Conservation (phyloP, 306 rosid genomes). For the Acacia melanoxylon region DNA sequence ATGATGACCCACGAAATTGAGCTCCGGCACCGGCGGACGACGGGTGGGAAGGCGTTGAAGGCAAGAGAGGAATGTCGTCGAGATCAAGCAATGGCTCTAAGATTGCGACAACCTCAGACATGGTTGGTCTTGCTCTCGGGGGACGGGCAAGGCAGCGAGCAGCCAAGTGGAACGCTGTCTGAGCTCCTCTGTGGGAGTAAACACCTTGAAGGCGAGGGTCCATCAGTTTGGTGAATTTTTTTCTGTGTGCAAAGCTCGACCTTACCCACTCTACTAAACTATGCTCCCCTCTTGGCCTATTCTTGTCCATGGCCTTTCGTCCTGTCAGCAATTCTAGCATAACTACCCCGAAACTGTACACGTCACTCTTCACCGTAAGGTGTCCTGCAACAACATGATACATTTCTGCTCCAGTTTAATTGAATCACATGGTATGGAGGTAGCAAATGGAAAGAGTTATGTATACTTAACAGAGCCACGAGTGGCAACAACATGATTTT, state of each 20-base stretch:
- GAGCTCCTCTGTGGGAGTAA: conserved; percentile 46
- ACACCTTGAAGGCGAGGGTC: conserved; percentile 58
- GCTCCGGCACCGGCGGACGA: conserved; percentile 18
- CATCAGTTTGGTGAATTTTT: conserved; percentile 32
- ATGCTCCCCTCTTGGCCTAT: conserved; percentile 27
- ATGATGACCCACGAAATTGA: not conserved
- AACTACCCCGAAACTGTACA: conserved; percentile 75
- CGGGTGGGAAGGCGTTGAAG: conserved; percentile 32
- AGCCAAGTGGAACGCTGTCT: conserved; percentile 41
- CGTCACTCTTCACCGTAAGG: conserved; percentile 62
- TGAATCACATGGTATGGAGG: no score
- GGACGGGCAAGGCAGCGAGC: conserved; percentile 39
- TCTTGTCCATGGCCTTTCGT: conserved; percentile 47
- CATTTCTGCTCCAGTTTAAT: no score
- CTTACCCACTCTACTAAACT: conserved; percentile 60
- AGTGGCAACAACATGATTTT: no score
- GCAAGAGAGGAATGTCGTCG: conserved; percentile 25
- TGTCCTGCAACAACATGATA: conserved; percentile 44
- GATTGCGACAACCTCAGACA: conserved; percentile 57
- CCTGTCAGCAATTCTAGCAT: conserved; percentile 67
- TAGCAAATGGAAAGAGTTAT: no score
- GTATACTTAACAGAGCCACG: no score
- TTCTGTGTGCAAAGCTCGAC: conserved; percentile 23
- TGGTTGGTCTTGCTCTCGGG: conserved; percentile 53
- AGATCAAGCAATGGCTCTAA: conserved; percentile 31